Evolutionary conservation across 78 protist genomes (phyloP).

Genomic region (Dictyostelium citrinum): DNA sequence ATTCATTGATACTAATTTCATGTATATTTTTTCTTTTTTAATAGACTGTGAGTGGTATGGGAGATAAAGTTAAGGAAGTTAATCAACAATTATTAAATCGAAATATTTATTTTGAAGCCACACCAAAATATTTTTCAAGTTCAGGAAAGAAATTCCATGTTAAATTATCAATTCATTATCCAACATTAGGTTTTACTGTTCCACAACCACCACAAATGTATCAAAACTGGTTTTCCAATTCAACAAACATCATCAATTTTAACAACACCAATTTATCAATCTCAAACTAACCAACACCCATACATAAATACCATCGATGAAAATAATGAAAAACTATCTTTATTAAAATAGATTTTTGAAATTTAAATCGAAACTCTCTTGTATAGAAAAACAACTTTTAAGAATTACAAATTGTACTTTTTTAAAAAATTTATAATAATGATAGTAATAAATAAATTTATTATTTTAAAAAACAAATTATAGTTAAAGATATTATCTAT

Average conservation of each 20-base stretch:
- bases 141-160: constrained; percentile 2
- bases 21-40: neutral
- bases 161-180: neutral
- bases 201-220: constrained; percentile 9
- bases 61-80: neutral
- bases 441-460: too few relatives aligned
- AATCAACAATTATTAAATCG: neutral
- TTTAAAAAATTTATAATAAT: too few relatives aligned
- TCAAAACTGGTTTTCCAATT: neutral
- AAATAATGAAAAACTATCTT: neutral
- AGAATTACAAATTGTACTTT: neutral
- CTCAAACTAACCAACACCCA: neutral
- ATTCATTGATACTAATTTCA: neutral
- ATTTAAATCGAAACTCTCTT: neutral
- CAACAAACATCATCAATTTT: neutral
- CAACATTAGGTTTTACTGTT: neutral
- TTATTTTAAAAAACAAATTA: too few relatives aligned
- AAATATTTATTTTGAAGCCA: neutral
- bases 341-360: neutral
- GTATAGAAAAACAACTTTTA: neutral
- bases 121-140: neutral
- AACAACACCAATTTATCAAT: neutral
- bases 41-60: neutral
- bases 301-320: neutral
- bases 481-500: too few relatives aligned